Conservation (phyloP, 1,284 basidiomycete species). For the Sporisorium reilianum region DNA sequence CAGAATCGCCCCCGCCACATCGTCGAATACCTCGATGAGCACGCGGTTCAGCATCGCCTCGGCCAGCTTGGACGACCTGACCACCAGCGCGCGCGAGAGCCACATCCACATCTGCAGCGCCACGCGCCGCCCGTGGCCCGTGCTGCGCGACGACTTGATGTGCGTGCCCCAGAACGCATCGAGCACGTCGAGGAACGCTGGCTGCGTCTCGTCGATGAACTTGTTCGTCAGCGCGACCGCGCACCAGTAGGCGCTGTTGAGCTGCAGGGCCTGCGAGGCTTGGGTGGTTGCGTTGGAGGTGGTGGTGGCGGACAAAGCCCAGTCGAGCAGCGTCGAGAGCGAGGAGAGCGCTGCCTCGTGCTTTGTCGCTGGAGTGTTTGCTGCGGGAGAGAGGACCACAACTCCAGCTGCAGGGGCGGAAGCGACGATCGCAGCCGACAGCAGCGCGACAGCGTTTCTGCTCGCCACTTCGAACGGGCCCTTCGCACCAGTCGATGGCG, state of each 20-base stretch:
- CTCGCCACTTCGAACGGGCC: slow-evolving; percentile 6
- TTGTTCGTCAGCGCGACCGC: slow-evolving; percentile 54
- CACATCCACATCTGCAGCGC: slow-evolving; percentile 59
- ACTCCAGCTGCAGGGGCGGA: slow-evolving; percentile 23
- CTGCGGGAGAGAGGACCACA: not conserved
- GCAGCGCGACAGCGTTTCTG: slow-evolving; percentile 28
- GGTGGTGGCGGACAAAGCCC: slow-evolving; percentile 18
- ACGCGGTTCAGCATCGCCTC: slow-evolving; percentile 56
- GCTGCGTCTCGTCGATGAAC: slow-evolving; percentile 42
- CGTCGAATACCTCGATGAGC: slow-evolving; percentile 48
- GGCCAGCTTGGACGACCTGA: slow-evolving; percentile 46
- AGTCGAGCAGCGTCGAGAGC: slow-evolving; percentile 28
- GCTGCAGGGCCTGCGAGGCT: slow-evolving; percentile 28
- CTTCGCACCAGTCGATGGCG: not conserved
- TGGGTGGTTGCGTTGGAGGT: not conserved
- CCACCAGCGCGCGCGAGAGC: slow-evolving; percentile 54
- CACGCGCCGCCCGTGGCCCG: slow-evolving; percentile 10
- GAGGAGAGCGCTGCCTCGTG: slow-evolving; percentile 28
- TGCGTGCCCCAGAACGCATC: slow-evolving; percentile 48
- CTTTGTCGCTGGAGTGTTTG: slow-evolving; percentile 1
- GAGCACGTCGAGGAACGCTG: slow-evolving; percentile 33
- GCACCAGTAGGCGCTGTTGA: slow-evolving; percentile 34
- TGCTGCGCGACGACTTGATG: slow-evolving; percentile 11
- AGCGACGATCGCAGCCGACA: slow-evolving; percentile 40
- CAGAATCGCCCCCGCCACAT: slow-evolving; percentile 12